Evolutionary conservation across 441 rosid species (phyloP).

Genomic region (Aquilaria agallochum): DNA sequence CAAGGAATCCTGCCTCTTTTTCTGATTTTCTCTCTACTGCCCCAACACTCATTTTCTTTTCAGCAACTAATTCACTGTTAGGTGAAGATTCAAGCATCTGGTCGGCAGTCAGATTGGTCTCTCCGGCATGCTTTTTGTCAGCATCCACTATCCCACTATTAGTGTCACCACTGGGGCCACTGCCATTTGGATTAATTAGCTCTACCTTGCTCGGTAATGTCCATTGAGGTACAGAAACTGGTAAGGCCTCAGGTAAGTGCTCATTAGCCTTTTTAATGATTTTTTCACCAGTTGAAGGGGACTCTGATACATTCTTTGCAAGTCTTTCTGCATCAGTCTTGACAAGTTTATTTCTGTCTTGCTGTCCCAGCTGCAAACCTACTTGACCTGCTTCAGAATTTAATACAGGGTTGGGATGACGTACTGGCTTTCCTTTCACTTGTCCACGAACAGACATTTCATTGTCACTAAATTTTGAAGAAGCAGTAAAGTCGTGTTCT

Average conservation of each 20-base stretch:
- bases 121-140: not conserved
- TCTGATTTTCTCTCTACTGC: conserved; percentile 18
- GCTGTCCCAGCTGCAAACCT: conserved; percentile 17
- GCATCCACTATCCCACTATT: conserved; percentile 11
- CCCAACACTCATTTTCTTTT: conserved; percentile 18
- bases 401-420: conserved; percentile 14
- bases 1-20: conserved; percentile 26
- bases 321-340: conserved; percentile 13
- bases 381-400: conserved; percentile 16
- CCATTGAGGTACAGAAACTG: conserved; percentile 24
- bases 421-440: conserved; percentile 15
- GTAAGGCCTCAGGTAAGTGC: conserved; percentile 14
- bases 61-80: conserved; percentile 22
- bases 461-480: conserved; percentile 19
- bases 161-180: conserved; percentile 10
- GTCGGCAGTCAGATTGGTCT: conserved; percentile 9
- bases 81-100: conserved; percentile 15
- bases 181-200: conserved; percentile 11
- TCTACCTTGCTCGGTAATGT: conserved; percentile 28
- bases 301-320: conserved; percentile 18
- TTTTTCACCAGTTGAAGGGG: conserved; percentile 12
- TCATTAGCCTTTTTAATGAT: conserved; percentile 13
- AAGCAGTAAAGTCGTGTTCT: conserved; percentile 12
- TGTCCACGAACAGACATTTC: conserved; percentile 15
- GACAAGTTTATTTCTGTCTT: conserved; percentile 11